phyloP scores from a whole-genome alignment of 129 eudicot species.

The Helichrysum umbraculigerum region DNA sequence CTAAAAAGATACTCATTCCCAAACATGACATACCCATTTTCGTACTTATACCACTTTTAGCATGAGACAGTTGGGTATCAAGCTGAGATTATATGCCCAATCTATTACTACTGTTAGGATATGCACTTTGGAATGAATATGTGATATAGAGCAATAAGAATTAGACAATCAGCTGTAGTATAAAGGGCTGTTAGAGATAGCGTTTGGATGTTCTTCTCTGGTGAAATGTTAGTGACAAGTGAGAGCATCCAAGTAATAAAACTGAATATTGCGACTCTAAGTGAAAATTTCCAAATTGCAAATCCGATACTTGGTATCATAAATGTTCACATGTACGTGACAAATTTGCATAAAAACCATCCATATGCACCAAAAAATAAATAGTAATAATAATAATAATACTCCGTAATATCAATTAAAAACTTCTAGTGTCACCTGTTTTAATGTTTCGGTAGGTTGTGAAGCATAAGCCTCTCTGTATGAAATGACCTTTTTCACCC shows the following conservation, averaged over 20 bases:
- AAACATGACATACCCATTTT: background rate
- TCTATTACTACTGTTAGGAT: background rate
- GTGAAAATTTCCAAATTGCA: background rate
- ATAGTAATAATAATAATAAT: too few species aligned
- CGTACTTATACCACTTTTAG: background rate
- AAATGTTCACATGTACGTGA: background rate
- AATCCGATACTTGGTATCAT: background rate
- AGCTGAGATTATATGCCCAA: constrained; percentile 15
- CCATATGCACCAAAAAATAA: background rate
- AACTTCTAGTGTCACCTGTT: constrained; percentile 48
- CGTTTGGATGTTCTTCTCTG: background rate
- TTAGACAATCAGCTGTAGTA: background rate
- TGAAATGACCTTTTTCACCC: constrained; percentile 80
- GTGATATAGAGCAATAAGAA: background rate
- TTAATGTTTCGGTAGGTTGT: constrained; percentile 46
- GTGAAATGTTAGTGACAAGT: background rate
- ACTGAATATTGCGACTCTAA: background rate
- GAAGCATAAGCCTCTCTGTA: constrained; percentile 82
- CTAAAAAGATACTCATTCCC: background rate
- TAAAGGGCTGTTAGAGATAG: background rate
- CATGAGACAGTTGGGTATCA: background rate
- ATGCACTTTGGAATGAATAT: background rate
- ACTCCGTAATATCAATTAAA: too few species aligned
- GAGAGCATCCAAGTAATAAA: background rate
- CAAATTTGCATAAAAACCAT: background rate